These are phyloP conservation scores for Colletotrichum brevisporum DNA, from an alignment of 2,329 filamentous ascomycete species.

Conservation along the genomic window DNA sequence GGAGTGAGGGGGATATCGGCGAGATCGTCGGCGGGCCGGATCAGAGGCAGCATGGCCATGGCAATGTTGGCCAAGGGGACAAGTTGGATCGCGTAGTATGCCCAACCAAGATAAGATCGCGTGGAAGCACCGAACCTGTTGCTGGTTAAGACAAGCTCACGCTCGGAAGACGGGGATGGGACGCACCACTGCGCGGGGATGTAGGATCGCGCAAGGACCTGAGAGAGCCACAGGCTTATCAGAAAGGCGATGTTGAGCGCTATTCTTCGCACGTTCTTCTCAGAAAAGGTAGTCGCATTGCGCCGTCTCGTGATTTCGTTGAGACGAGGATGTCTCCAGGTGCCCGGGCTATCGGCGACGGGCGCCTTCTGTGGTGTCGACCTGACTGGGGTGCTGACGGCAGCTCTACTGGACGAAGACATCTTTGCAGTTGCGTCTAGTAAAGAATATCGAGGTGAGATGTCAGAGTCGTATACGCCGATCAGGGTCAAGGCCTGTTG, in stretches of 20 bases:
- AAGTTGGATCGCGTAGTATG: constrained; percentile 64
- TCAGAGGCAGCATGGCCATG: constrained; percentile 79
- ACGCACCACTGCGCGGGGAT: constrained; percentile 57
- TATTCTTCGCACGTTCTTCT: constrained; percentile 80
- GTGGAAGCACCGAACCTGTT: constrained; percentile 28
- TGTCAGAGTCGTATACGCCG: constrained; percentile 12
- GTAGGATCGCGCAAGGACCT: constrained; percentile 53
- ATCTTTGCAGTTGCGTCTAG: constrained; percentile 43
- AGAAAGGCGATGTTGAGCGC: constrained; percentile 74
- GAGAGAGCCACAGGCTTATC: constrained; percentile 54
- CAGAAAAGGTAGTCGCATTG: constrained; percentile 82
- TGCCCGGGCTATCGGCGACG: constrained; percentile 74
- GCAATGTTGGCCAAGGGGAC: constrained; percentile 79
- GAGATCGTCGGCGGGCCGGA: constrained; percentile 81
- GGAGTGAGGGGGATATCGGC: constrained; percentile 92
- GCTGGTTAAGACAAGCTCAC: background rate
- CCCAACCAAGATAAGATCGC: constrained; percentile 56
- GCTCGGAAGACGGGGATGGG: constrained; percentile 1
- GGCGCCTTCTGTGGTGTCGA: constrained; percentile 53
- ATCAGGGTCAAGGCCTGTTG: constrained; percentile 37
- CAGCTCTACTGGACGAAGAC: constrained; percentile 44
- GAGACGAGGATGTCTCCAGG: constrained; percentile 91
- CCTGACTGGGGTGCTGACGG: constrained; percentile 57
- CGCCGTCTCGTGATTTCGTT: constrained; percentile 89
- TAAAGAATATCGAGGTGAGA: background rate